Conservation (phyloP, 2,329 filamentous ascomycete species). For the Endoconidiophora laricicola region DNA sequence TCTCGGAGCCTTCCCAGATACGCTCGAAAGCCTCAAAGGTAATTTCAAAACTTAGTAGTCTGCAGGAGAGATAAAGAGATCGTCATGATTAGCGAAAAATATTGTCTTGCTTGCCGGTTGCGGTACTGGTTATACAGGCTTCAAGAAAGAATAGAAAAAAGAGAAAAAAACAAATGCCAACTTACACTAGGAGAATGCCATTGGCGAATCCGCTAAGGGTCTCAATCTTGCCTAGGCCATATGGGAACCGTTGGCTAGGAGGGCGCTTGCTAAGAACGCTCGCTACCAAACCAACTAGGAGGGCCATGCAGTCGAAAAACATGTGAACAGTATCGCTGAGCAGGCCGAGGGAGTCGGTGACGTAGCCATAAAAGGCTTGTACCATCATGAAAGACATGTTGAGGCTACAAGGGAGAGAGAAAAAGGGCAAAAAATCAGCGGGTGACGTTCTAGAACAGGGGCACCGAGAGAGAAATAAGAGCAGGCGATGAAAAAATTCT, state of each 20-base stretch:
- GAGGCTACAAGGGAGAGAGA: constrained; percentile 35
- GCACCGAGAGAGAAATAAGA: too few relatives aligned
- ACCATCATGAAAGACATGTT: constrained; percentile 93
- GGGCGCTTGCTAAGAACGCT: constrained; percentile 96
- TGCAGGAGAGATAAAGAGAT: constrained; percentile 19
- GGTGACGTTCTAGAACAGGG: neutral
- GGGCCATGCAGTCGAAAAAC: constrained; percentile 94
- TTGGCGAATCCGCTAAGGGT: constrained; percentile 93
- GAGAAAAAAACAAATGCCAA: neutral
- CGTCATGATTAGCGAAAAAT: neutral
- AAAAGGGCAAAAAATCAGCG: neutral
- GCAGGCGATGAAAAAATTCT: neutral
- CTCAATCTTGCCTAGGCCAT: constrained; percentile 93
- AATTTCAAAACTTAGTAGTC: constrained; percentile 88
- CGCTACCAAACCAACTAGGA: constrained; percentile 78
- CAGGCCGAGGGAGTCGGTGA: constrained; percentile 86
- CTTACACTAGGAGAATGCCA: constrained; percentile 79
- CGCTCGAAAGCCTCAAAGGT: constrained; percentile 86
- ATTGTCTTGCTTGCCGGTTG: neutral
- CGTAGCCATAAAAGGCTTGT: constrained; percentile 83
- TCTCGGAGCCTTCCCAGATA: constrained; percentile 66
- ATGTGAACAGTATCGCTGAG: constrained; percentile 97
- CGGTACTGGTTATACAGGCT: neutral
- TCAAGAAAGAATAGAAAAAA: neutral
- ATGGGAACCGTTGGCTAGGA: constrained; percentile 73